Evolutionary conservation across 768 basidiomycete genomes (phyloP).

Genomic region (Serendipita sp.): DNA sequence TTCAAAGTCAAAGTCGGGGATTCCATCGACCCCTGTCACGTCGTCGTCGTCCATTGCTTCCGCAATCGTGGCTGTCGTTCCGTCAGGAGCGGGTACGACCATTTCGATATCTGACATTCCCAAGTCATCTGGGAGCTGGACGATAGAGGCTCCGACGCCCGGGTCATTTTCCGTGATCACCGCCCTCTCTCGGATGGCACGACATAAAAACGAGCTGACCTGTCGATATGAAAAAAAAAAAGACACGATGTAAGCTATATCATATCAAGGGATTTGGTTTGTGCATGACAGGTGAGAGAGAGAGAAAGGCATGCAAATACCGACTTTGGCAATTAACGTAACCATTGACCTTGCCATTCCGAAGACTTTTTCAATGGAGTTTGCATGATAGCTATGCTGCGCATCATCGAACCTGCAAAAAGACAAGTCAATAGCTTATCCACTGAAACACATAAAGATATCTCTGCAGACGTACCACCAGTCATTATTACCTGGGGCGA

Average conservation of each 20-base stretch:
- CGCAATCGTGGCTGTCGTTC: not conserved
- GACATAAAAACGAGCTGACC: conserved; percentile 4
- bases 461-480: conserved; percentile 23
- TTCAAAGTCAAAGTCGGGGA: conserved; percentile 5
- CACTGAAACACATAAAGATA: too few relatives aligned
- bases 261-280: not conserved
- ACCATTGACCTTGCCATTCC: conserved; percentile 22
- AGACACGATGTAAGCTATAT: not conserved
- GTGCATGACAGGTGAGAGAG: not conserved
- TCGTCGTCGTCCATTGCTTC: not conserved
- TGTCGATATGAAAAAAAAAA: not conserved
- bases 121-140: not conserved
- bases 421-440: conserved; percentile 17
- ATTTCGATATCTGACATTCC: not conserved
- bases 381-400: conserved; percentile 1
- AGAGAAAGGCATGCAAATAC: conserved; percentile 4
- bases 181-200: not conserved
- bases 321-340: conserved; percentile 18
- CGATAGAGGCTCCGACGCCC: not conserved
- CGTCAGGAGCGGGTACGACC: not conserved
- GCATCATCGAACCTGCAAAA: conserved; percentile 9
- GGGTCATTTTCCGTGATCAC: conserved; percentile 1
- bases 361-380: conserved; percentile 29
- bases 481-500: conserved; percentile 20
- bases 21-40: too few relatives aligned